Evolutionary conservation across 2,329 filamentous ascomycete species (phyloP), one percentile per base, ranked within the genome.

Genomic region (Tolypocladium amazonense): DNA sequence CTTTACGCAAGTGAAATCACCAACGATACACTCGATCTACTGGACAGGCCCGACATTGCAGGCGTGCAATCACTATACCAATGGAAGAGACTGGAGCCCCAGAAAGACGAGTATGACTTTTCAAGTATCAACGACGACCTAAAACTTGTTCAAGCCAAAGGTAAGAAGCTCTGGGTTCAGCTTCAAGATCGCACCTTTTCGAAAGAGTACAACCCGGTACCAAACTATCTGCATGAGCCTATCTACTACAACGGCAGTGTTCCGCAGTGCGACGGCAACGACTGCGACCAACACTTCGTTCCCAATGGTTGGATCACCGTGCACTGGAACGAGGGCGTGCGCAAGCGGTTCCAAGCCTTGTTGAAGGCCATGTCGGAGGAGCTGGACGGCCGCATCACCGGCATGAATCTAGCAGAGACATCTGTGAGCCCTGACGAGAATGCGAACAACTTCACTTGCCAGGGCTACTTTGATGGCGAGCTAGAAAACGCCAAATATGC

Each of bases 91-190:
- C 47, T 50, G 15, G 47, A 50, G 27, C 25, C 25, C 15, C 14
- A 20, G 5, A 20, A 50, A 18, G 47, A 30, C 47, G 15, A 50
- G 47, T 50, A 50, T 11, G 47, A 50, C 47, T 50, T 50, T 50
- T 50, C 47, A 9, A 9, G 9, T 2, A 50, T 50, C 47, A 41
- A n/a, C 11, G 15, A 33, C 18, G 62, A 65, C 62, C 72, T 75
- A 33, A 35, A 60, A 78, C 79, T 57, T 33, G 62, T 62, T 59
- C 25, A 47, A 56, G 59, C 61, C 64, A 60, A 59, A 43, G 62
- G 61, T 57, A 66, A 66, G 56, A 59, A 66, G 56, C 39, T 66
- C 39, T 66, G 65, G 65, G 37, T 66, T 23, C 65, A 66, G 52
- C 50, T 66, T 6, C 65, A 66, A 39, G 65, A 66, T 54, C 57